Percentiles rank a stretch among this genome's conserved stretches.
These are phyloP conservation scores for Ganoderma boninense DNA, from an alignment of 1,284 basidiomycete genomes.

Conservation along the genomic window DNA sequence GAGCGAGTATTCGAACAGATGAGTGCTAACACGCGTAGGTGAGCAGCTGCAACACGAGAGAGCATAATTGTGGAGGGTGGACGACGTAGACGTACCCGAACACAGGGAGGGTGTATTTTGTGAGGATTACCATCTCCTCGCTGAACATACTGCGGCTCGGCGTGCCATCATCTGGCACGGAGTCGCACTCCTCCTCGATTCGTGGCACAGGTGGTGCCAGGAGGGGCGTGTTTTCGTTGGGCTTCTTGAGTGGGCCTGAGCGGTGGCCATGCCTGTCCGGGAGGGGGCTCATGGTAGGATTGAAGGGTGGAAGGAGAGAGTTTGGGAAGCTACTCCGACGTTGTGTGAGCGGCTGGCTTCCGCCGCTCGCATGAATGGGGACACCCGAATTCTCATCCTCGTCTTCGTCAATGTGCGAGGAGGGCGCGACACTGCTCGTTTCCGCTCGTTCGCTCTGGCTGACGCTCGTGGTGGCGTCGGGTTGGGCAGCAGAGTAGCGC, in stretches of 20 bases:
- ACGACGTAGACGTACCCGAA: slow-evolving; percentile 56
- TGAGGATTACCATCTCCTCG: slow-evolving; percentile 68
- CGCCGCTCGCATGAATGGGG: slow-evolving; percentile 14
- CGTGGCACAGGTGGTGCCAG: slow-evolving; percentile 57
- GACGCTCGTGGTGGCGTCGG: background rate
- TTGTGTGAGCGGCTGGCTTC: slow-evolving; percentile 9
- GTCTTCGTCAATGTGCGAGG: slow-evolving; percentile 22
- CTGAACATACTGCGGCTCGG: slow-evolving; percentile 50
- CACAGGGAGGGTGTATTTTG: slow-evolving; percentile 73
- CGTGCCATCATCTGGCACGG: slow-evolving; percentile 42
- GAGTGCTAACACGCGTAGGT: slow-evolving; percentile 57
- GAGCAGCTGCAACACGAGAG: background rate
- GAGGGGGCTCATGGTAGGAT: slow-evolving; percentile 44
- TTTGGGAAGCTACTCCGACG: slow-evolving; percentile 46
- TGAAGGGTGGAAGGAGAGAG: slow-evolving; percentile 41
- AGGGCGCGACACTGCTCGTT: slow-evolving; percentile 19
- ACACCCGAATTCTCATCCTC: slow-evolving; percentile 29
- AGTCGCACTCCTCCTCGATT: slow-evolving; percentile 49
- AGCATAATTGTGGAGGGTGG: background rate
- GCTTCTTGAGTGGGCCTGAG: slow-evolving; percentile 37
- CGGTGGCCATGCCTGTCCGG: slow-evolving; percentile 40
- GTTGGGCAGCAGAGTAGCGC: slow-evolving; percentile 49
- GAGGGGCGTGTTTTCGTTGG: slow-evolving; percentile 60
- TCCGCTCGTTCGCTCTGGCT: slow-evolving; percentile 12
- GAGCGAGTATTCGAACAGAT: slow-evolving; percentile 79